Base-by-base conservation (phyloP, 2,329 filamentous ascomycete species). In the Hirsutella minnesotensis region DNA sequence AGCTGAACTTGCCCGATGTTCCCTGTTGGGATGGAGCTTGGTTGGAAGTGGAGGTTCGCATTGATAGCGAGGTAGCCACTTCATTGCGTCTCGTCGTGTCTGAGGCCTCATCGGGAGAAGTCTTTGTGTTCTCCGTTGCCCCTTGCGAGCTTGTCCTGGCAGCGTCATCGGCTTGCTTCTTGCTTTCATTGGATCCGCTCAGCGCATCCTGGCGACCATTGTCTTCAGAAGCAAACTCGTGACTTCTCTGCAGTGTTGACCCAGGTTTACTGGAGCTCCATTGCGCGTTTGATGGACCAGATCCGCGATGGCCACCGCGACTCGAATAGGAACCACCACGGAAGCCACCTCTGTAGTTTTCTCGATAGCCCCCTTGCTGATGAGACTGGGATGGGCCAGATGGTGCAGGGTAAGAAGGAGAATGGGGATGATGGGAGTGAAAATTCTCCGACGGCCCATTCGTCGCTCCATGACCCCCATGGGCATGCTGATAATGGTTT, bases 1-100 rank as follows among this genome's bases (percentile, higher is more conserved):
- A 96, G 59, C 87, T 94, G 56, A 95, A 94, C 63, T 90, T 92
- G 37, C 79, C 78, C 42, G 67, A 65, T 2, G 64, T 60, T 15
- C 60, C 59, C 4, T 66, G 63, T 29, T 71, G 66, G 12, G 64
- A 58, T 9, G 64, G 58, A n/a, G 73, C 68, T n/a, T 75, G 68
- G 5, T 75, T 71, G 2, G 70, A 13, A 13, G 34, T 38, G 13
- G 39, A 10, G 4, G 41, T 27, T 18, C 45, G 45, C 9, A 31
- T 39, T 9, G 43, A 13, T 9, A 43, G n/a, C 3, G 40, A 19
- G 7, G 37, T 29, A 16, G 39, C 35, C 20, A 45, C 19, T 4
- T 49, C 46, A 4, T 37, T 30, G 12, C 36, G 19, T 37, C 46
- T 46, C n/a, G 29, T 42, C n/a, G 24, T n/a, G 12, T 33, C 30